A percentile compares a stretch with the other conserved stretches of the same genome.
These are phyloP conservation scores for Arctium lappa DNA, from an alignment of 129 eudicot genomes.

Conservation along the genomic window DNA sequence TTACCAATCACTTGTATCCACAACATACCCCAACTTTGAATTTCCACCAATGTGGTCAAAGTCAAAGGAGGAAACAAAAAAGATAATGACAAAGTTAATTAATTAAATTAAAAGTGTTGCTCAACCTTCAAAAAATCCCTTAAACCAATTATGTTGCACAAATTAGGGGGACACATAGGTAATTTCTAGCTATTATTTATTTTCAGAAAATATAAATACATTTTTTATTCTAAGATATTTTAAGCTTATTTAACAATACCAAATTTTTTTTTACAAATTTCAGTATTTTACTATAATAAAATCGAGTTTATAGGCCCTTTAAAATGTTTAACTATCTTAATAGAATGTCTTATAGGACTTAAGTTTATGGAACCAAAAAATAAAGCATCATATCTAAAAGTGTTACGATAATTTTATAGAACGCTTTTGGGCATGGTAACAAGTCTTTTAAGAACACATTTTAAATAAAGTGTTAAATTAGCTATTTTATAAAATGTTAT, in stretches of 20 bases:
- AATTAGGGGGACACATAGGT: background rate
- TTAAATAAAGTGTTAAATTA: too few relatives aligned
- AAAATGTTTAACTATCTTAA: too few relatives aligned
- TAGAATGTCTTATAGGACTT: too few relatives aligned
- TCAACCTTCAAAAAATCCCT: background rate
- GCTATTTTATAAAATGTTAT: too few relatives aligned
- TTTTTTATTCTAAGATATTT: background rate
- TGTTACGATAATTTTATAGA: background rate
- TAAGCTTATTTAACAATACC: too few relatives aligned
- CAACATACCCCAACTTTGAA: background rate
- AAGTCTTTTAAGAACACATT: too few relatives aligned
- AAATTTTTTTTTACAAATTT: too few relatives aligned
- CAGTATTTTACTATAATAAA: too few relatives aligned
- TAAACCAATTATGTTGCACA: background rate
- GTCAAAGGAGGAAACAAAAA: conserved; percentile 13
- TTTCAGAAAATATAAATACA: background rate
- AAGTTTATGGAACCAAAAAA: too few relatives aligned
- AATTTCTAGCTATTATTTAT: background rate
- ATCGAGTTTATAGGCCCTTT: too few relatives aligned
- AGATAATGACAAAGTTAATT: background rate
- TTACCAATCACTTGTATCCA: conserved; percentile 3
- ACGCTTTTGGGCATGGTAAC: too few relatives aligned
- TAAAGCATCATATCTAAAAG: background rate
- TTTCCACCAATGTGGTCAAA: conserved; percentile 3
- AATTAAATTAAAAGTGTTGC: background rate